Evolutionary conservation across 345 rosid genomes (phyloP), one percentile per base, ranked within the genome.

Genomic region (Bretschneidera sinensis): DNA sequence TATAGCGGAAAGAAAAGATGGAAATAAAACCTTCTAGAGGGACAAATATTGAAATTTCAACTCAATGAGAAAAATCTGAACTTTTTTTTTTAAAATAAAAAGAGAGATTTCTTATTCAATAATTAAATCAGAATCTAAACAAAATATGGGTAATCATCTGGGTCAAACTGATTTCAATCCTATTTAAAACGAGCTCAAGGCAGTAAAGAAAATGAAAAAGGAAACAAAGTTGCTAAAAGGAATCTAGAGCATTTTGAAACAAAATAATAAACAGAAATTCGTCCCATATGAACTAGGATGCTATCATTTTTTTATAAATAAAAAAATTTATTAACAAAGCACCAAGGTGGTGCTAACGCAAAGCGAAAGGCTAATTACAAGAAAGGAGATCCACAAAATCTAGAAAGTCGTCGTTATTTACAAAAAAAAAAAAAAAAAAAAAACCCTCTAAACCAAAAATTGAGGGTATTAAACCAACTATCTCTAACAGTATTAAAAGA

Each of bases 91-190:
- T 0, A 25, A 34, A 61, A 24, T 17, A 9, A 23, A 45, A 49
- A 16, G 43, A 22, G 54, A 45, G 17, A 11, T 28, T 48, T 19
- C 47, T 57, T 51, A n/a, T 28, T 33, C 35, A 22, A 57, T 45
- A 28, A n/a, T n/a, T 34, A 31, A 33, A 19, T 49, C 39, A 28
- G 43, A 49, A 15, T 15, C 55, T 60, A 60, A 60, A 49, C 53
- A 39, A 39, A 1, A 39, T 39, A 11, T 39, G 15, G 15, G 45
- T 39, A 39, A 1, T 7, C 45, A 39, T 39, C 45, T 4, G 1
- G 1, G 15, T 5, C 45, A 39, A 39, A 39, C 45, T 39, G 45
- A 39, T 39, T 39, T 39, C 2, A 11, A 13, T 39, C 45, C 10
- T 11, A 39, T 39, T 4, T 11, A 14, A 7, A 39, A 39, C 4